Evolutionary conservation across 2,329 filamentous ascomycete genomes (phyloP).

Genomic region (Tolypocladium sp.): DNA sequence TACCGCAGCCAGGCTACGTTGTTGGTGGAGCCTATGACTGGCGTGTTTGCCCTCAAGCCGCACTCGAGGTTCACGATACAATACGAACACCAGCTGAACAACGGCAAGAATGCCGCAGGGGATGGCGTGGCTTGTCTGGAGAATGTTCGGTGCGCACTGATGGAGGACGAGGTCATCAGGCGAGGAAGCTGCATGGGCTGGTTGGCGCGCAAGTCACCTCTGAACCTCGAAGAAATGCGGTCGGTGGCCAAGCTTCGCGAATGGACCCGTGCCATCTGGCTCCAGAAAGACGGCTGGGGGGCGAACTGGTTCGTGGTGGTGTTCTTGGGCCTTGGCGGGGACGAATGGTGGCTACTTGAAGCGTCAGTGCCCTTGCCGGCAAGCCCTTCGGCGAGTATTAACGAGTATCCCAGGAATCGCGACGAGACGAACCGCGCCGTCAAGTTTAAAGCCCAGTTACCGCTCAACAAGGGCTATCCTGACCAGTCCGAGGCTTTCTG

Average conservation of each 20-base stretch:
- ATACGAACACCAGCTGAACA: constrained; percentile 58
- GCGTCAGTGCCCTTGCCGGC: constrained; percentile 31
- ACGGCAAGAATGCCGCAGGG: constrained; percentile 42
- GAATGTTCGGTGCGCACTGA: constrained; percentile 49
- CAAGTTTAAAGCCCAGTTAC: constrained; percentile 28
- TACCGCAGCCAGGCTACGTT: constrained; percentile 50
- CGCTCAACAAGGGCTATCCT: constrained; percentile 32
- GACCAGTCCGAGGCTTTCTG: constrained; percentile 42
- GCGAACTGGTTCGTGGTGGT: constrained; percentile 64
- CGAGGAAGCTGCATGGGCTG: constrained; percentile 57
- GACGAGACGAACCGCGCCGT: constrained; percentile 13
- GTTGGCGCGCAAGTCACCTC: constrained; percentile 39
- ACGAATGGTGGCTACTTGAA: constrained; percentile 71
- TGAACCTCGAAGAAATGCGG: constrained; percentile 46
- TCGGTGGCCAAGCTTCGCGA: constrained; percentile 54
- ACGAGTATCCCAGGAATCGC: constrained; percentile 14
- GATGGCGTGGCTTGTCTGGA: constrained; percentile 52
- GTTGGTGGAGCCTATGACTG: constrained; percentile 68
- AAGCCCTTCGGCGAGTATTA: constrained; percentile 1
- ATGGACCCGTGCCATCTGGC: constrained; percentile 56
- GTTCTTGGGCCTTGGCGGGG: constrained; percentile 61
- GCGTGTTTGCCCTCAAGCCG: constrained; percentile 63
- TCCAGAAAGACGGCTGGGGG: constrained; percentile 64
- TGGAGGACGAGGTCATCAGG: constrained; percentile 52
- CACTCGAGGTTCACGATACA: constrained; percentile 45